Conservation (phyloP, 805 yeast genomes). For the Candida peoriensis region DNA sequence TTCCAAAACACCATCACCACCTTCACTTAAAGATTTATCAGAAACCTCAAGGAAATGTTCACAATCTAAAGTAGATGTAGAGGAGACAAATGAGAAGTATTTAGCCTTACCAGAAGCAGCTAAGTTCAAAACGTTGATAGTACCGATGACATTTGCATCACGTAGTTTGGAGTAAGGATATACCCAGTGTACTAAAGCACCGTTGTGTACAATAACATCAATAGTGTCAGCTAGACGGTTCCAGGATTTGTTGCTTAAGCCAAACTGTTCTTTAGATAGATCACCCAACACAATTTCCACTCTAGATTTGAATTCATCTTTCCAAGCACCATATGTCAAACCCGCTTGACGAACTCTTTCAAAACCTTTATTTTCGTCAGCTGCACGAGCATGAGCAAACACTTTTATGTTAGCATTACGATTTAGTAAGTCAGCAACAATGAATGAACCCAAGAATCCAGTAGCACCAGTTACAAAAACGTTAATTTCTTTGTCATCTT, state of each 20-base stretch:
- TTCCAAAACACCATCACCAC: conserved; percentile 72
- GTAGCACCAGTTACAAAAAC: conserved; percentile 94
- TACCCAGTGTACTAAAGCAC: conserved; percentile 99
- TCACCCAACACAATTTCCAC: conserved; percentile 82
- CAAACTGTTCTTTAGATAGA: conserved; percentile 68
- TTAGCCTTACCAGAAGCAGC: conserved; percentile 81
- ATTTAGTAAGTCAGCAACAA: conserved; percentile 68
- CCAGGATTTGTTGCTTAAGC: conserved; percentile 59
- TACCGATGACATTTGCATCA: conserved; percentile 88
- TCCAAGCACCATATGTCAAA: conserved; percentile 64
- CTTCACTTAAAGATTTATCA: conserved; percentile 59
- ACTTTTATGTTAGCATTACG: conserved; percentile 54
- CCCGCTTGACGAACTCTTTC: conserved; percentile 75
- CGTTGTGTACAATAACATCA: conserved; percentile 90
- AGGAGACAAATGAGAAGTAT: conserved; percentile 84
- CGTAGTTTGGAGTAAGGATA: conserved; percentile 88
- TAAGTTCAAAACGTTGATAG: conserved; percentile 72
- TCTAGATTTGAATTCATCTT: conserved; percentile 47
- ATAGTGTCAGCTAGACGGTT: conserved; percentile 45
- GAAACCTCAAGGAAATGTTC: conserved; percentile 75
- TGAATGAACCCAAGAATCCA: conserved; percentile 92
- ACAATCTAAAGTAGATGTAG: conserved; percentile 89
- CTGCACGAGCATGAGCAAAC: conserved; percentile 89
- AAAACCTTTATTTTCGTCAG: conserved; percentile 58
- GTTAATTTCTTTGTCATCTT: conserved; percentile 37